Percentiles rank a stretch among this genome's conserved stretches.
Conservation (phyloP, 2,329 filamentous ascomycete genomes). For the Dothideomycetidae sp. region DNA sequence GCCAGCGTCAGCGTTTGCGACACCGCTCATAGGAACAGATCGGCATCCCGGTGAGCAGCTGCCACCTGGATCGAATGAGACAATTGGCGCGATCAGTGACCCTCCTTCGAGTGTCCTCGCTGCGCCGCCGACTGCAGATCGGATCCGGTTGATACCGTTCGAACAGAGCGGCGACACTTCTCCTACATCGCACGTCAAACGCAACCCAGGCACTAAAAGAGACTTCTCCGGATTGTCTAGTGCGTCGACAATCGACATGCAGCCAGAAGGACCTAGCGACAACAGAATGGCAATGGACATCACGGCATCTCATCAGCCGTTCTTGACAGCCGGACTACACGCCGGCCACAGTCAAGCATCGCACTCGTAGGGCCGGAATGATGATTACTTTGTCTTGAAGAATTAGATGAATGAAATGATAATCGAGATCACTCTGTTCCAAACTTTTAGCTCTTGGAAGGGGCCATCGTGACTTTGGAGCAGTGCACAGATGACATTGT, state of each 20-base stretch:
- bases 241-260: slow-evolving; percentile 12
- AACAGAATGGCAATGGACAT: slow-evolving; percentile 5
- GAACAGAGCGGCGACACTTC: slow-evolving; percentile 11
- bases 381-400: no score
- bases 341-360: slow-evolving; percentile 3
- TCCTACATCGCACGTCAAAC: slow-evolving; percentile 11
- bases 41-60: slow-evolving; percentile 3
- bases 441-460: no score
- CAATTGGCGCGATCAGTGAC: slow-evolving; percentile 16
- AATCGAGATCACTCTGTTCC: no score
- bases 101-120: slow-evolving; percentile 20
- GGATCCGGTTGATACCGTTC: slow-evolving; percentile 11
- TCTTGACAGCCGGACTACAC: slow-evolving; percentile 4
- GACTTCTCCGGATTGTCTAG: slow-evolving; percentile 13
- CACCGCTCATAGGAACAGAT: slow-evolving; percentile 10
- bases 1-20: slow-evolving; percentile 13
- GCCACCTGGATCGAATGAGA: slow-evolving; percentile 13
- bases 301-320: slow-evolving; percentile 1
- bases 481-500: no score
- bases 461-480: no score
- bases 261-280: slow-evolving; percentile 1
- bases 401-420: no score
- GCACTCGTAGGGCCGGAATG: slow-evolving; percentile 1
- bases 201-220: slow-evolving; percentile 6
- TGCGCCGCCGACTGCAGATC: slow-evolving; percentile 18